Evolutionary conservation across 140 eudicot genomes (phyloP), one percentile per base, ranked within the genome.

Genomic region (Erigeron philadelphicus): DNA sequence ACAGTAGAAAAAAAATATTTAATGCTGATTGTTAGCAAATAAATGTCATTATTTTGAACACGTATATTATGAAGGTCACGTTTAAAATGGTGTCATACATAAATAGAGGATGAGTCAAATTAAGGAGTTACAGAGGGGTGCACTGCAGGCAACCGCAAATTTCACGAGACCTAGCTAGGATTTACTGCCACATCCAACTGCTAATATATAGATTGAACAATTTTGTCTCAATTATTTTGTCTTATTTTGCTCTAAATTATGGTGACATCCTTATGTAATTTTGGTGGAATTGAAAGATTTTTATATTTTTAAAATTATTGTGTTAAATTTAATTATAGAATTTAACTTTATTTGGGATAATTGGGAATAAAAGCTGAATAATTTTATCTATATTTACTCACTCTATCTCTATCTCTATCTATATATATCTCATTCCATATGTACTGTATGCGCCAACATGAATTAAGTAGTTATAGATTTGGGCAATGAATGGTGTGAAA

Each of bases 401-500:
- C 7, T 47, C n/a, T 47, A 2, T 31, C 38, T 31, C 38, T 47
- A 1, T 47, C 4, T 13, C 13, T 49, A 49, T 49, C 5, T 0
- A 13, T 0, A 49, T 21, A 13, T 46, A 46, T 45, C 9, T 8
- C 12, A 10, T 10, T 47, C 5, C 11, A 8, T 49, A 49, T 11
- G 6, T 50, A 6, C 12, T 16, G 0, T 49, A 12, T 13, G 55
- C 56, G 13, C 16, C 18, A 50, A n/a, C 18, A 54, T 17, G 60
- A 54, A 18, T 0, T 9, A 42, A 13, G 59, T 67, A 59, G 74
- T 59, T 58, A 74, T 59, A 70, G 45, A 31, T 68, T 59, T 11
- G 52, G 52, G 60, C 16, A 76, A 76, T 70, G 80, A 76, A 62
- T 53, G 7, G 61, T 53, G 69, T 70, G 10, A 65, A 72, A 76